Percentiles rank a stretch among this genome's conserved stretches.
Conservation (phyloP, 2,329 filamentous ascomycete genomes). For the Calonectria multiphialidica region DNA sequence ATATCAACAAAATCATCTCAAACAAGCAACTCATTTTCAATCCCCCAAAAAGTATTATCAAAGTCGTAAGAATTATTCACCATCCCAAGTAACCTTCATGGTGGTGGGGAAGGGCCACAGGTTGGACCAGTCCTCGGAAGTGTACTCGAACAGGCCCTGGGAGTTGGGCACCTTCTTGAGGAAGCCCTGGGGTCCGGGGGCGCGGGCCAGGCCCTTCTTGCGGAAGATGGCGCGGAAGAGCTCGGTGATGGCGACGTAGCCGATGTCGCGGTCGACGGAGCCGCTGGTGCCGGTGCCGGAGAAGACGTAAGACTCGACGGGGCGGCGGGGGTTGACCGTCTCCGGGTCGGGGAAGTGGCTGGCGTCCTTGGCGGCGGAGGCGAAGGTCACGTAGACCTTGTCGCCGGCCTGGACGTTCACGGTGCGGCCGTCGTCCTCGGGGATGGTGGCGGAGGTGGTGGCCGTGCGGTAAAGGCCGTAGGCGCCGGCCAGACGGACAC, state of each 20-base stretch:
- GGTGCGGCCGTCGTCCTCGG: slow-evolving; percentile 64
- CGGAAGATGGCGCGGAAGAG: slow-evolving; percentile 76
- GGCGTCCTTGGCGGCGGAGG: slow-evolving; percentile 66
- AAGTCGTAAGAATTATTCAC: slow-evolving; percentile 36
- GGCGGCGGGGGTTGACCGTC: slow-evolving; percentile 72
- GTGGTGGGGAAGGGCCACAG: slow-evolving; percentile 60
- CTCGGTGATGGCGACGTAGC: slow-evolving; percentile 72
- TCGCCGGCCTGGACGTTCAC: slow-evolving; percentile 67
- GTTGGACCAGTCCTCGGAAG: slow-evolving; percentile 74
- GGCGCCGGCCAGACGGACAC: slow-evolving; percentile 75
- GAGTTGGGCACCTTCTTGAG: slow-evolving; percentile 73
- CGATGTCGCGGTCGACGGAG: slow-evolving; percentile 71
- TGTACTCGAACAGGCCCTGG: slow-evolving; percentile 69
- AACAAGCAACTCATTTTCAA: neutral
- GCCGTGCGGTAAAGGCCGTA: slow-evolving; percentile 72
- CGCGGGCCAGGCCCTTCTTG: slow-evolving; percentile 70
- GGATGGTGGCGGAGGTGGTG: slow-evolving; percentile 56
- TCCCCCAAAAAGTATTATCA: neutral
- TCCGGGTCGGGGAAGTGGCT: slow-evolving; percentile 71
- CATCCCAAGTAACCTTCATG: slow-evolving; percentile 68
- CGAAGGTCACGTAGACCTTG: slow-evolving; percentile 74
- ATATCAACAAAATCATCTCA: slow-evolving; percentile 3
- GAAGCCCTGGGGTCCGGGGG: slow-evolving; percentile 73
- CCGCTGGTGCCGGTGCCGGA: slow-evolving; percentile 73
- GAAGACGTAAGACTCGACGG: slow-evolving; percentile 73